These are phyloP conservation scores for Alternaria longipes DNA, from an alignment of 2,329 filamentous ascomycete species.

Conservation along the genomic window DNA sequence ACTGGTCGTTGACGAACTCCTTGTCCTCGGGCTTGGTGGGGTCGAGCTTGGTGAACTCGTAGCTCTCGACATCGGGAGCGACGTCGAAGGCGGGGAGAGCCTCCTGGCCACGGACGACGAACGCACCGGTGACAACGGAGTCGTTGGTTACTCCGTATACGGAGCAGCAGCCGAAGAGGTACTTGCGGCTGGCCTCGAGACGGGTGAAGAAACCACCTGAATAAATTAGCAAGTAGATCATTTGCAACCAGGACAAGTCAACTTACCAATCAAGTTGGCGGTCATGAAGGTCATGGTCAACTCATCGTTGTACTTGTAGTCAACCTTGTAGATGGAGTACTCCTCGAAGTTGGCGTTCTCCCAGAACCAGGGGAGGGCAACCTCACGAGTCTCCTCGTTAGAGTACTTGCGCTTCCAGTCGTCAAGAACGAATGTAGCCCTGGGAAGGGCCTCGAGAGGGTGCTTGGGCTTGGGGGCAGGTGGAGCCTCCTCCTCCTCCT, in stretches of 20 bases:
- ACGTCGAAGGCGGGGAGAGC: conserved; percentile 89
- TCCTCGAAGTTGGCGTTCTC: conserved; percentile 92
- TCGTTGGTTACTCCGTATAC: conserved; percentile 91
- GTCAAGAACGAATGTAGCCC: conserved; percentile 83
- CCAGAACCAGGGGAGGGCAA: conserved; percentile 97
- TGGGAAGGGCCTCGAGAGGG: conserved; percentile 85
- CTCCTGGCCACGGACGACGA: conserved; percentile 93
- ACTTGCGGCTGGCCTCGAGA: conserved; percentile 98
- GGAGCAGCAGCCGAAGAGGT: conserved; percentile 88
- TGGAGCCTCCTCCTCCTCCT: conserved; percentile 69
- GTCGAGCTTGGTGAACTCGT: conserved; percentile 96
- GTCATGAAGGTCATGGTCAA: conserved; percentile 98
- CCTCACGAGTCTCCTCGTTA: conserved; percentile 85
- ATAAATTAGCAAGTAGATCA: conserved; percentile 22
- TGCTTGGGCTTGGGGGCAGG: conserved; percentile 92
- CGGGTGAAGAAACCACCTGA: conserved; percentile 91
- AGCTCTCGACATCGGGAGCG: conserved; percentile 96
- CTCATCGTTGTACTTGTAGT: conserved; percentile 99
- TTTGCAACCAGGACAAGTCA: background rate
- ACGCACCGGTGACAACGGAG: conserved; percentile 91
- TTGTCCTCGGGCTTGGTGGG: conserved; percentile 83
- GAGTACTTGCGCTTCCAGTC: conserved; percentile 99
- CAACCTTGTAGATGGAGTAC: conserved; percentile 92
- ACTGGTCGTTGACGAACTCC: conserved; percentile 84
- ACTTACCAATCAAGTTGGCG: conserved; percentile 87